Evolutionary conservation across 371 early-diverging fungal species (phyloP).

Genomic region (Syncephalastrum sp.): DNA sequence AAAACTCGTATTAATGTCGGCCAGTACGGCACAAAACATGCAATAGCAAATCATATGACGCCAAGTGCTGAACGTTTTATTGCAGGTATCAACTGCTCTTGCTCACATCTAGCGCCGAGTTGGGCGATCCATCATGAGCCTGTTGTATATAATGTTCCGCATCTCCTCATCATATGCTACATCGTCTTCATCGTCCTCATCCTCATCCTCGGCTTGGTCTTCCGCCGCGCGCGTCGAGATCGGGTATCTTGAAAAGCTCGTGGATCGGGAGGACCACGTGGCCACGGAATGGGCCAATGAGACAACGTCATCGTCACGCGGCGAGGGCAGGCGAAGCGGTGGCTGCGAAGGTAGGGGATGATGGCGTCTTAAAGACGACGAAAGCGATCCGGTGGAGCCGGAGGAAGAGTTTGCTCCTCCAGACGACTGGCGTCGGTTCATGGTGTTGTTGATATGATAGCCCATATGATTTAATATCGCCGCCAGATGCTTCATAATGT

Average conservation of each 20-base stretch:
- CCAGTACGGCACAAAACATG: too few relatives aligned
- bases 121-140: constrained; percentile 24
- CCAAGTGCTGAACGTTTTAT: too few relatives aligned
- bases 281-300: constrained; percentile 26
- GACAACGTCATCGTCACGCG: constrained; percentile 23
- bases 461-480: constrained; percentile 48
- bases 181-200: constrained; percentile 13
- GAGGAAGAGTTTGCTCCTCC: background rate
- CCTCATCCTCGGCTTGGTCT: constrained; percentile 9
- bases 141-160: constrained; percentile 28
- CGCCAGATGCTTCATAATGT: constrained; percentile 47
- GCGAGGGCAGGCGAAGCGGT: background rate
- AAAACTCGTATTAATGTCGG: too few relatives aligned
- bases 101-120: background rate
- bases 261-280: constrained; percentile 23
- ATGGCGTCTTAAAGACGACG: background rate
- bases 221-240: constrained; percentile 2
- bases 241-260: constrained; percentile 7
- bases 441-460: constrained; percentile 13
- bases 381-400: too few relatives aligned
- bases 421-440: background rate
- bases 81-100: too few relatives aligned
- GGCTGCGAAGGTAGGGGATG: background rate
- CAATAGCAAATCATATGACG: too few relatives aligned
- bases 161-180: constrained; percentile 32